phyloP scores from a whole-genome alignment of 2,329 filamentous ascomycete genomes.

The Phaeosphaeriaceae sp. region DNA sequence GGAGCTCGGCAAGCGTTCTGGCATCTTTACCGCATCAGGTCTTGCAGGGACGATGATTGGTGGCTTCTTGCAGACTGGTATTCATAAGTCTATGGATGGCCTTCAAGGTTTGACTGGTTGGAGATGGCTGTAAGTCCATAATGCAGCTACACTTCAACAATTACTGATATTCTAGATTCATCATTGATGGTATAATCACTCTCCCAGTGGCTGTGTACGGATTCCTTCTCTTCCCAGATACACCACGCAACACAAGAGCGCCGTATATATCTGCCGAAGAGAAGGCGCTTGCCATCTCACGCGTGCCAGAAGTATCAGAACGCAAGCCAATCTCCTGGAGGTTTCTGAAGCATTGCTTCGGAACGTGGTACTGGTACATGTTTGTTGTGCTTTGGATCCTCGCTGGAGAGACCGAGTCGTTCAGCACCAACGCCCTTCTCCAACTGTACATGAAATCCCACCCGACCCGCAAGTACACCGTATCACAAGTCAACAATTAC shows the following conservation, averaged over 20 bases:
- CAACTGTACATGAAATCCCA: slow-evolving; percentile 59
- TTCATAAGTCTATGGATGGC: slow-evolving; percentile 55
- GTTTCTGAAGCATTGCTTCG: slow-evolving; percentile 64
- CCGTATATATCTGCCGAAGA: slow-evolving; percentile 52
- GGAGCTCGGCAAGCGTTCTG: slow-evolving; percentile 68
- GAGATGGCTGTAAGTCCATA: slow-evolving; percentile 51
- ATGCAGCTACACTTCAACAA: not conserved
- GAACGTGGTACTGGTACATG: slow-evolving; percentile 70
- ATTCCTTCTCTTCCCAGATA: slow-evolving; percentile 56
- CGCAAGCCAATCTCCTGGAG: slow-evolving; percentile 55
- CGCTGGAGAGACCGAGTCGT: slow-evolving; percentile 74
- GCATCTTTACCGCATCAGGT: slow-evolving; percentile 67
- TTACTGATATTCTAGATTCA: slow-evolving; percentile 13
- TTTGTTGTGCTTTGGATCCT: slow-evolving; percentile 73
- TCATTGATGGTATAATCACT: slow-evolving; percentile 63
- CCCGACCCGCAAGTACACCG: slow-evolving; percentile 53
- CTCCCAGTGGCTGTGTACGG: slow-evolving; percentile 64
- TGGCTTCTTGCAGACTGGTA: slow-evolving; percentile 67
- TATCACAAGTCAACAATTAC: slow-evolving; percentile 61
- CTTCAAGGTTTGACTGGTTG: slow-evolving; percentile 61
- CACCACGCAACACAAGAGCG: slow-evolving; percentile 51
- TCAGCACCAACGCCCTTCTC: slow-evolving; percentile 68
- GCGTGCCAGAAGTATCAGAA: slow-evolving; percentile 53
- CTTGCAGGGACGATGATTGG: slow-evolving; percentile 68
- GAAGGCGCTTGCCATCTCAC: slow-evolving; percentile 52